Evolutionary conservation across 257 asterid genomes (phyloP).

Genomic region (Leonotis leonurus): DNA sequence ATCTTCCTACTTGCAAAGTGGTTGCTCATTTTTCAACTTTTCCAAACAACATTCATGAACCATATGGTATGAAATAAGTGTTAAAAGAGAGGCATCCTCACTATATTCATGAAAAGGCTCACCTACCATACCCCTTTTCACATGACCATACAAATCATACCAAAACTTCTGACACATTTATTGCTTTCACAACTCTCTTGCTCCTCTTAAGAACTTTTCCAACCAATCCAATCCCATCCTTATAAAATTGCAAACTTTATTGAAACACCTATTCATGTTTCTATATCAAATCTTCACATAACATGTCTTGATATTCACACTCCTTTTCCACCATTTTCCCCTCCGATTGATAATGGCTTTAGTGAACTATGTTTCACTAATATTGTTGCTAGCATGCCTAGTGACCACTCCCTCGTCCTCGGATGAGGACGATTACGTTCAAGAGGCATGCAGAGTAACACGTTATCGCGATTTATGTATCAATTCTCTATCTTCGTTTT

Average conservation of each 20-base stretch:
- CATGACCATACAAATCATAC: conserved; percentile 22
- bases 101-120: conserved; percentile 20
- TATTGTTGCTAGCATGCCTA: conserved; percentile 18
- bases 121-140: conserved; percentile 29
- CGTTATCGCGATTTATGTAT: conserved; percentile 46
- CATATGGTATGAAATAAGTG: neutral
- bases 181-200: conserved; percentile 52
- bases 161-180: conserved; percentile 13
- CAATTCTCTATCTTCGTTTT: conserved; percentile 41
- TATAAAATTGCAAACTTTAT: conserved; percentile 11
- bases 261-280: neutral
- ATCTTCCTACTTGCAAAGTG: neutral
- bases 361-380: neutral
- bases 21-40: neutral
- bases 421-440: conserved; percentile 22
- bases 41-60: conserved; percentile 9
- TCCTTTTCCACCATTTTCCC: neutral
- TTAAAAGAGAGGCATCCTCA: neutral
- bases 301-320: neutral
- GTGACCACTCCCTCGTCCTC: neutral
- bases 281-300: neutral
- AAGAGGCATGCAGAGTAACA: conserved; percentile 60
- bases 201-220: conserved; percentile 15
- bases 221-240: conserved; percentile 12
- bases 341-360: conserved; percentile 6